These are phyloP conservation scores for Trichoderma arundinaceum DNA, from an alignment of 2,329 filamentous ascomycete species.

Conservation along the genomic window DNA sequence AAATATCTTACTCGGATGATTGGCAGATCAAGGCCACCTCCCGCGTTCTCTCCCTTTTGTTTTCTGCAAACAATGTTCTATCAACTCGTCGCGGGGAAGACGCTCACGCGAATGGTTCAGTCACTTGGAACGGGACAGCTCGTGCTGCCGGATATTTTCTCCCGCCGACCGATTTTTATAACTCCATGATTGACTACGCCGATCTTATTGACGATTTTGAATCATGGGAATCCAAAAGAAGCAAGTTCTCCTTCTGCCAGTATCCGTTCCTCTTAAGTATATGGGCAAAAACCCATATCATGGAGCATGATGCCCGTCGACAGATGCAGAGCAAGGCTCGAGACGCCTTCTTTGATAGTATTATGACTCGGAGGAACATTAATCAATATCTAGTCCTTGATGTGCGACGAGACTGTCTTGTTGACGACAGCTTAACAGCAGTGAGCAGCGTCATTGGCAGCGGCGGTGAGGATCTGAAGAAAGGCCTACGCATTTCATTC, in stretches of 20 bases:
- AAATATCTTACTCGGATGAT: conserved; percentile 74
- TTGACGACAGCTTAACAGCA: conserved; percentile 83
- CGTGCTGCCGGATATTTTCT: conserved; percentile 67
- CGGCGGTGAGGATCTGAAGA: conserved; percentile 85
- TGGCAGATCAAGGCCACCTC: conserved; percentile 88
- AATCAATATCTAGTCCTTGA: conserved; percentile 79
- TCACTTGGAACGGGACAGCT: conserved; percentile 34
- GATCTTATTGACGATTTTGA: conserved; percentile 87
- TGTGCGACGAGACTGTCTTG: conserved; percentile 82
- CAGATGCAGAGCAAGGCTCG: conserved; percentile 90
- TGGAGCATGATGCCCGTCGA: conserved; percentile 84
- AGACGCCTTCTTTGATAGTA: conserved; percentile 89
- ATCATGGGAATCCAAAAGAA: conserved; percentile 76
- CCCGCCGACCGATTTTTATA: conserved; percentile 85
- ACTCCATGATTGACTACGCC: conserved; percentile 82
- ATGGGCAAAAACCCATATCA: conserved; percentile 87
- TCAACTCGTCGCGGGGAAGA: conserved; percentile 46
- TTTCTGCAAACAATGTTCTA: conserved; percentile 74
- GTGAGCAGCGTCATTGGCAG: conserved; percentile 86
- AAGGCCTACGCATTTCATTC: conserved; percentile 84
- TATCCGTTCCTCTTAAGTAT: conserved; percentile 92
- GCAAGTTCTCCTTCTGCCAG: conserved; percentile 86
- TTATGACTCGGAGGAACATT: conserved; percentile 74
- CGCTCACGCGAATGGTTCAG: conserved; percentile 20
- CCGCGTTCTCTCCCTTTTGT: conserved; percentile 78